Conservation (phyloP, 2,329 filamentous ascomycete species). For the Apiospora koreana region DNA sequence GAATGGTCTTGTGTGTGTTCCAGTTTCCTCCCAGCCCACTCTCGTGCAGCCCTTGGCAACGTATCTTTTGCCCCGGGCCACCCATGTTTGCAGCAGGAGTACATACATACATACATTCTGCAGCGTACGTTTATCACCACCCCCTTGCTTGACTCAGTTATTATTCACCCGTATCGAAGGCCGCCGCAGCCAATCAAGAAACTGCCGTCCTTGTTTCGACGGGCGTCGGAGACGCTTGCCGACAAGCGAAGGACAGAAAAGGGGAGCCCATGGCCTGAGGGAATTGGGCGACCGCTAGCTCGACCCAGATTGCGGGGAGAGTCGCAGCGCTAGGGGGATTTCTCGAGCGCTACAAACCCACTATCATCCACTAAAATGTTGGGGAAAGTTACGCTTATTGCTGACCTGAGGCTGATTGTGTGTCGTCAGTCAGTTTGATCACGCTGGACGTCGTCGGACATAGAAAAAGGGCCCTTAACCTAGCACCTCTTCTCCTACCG, state of each 20-base stretch:
- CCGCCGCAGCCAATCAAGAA: not conserved
- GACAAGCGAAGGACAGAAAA: not conserved
- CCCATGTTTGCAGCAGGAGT: not conserved
- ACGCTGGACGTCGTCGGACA: not conserved
- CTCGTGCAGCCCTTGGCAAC: not conserved
- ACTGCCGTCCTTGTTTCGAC: slow-evolving; percentile 1
- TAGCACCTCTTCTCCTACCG: not conserved
- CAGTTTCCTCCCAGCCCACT: not conserved
- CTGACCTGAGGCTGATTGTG: not conserved
- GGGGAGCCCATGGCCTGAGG: not conserved
- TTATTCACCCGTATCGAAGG: not conserved
- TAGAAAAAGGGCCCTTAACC: not conserved
- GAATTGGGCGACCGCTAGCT: not conserved
- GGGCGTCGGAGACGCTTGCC: not conserved
- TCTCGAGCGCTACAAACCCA: not conserved
- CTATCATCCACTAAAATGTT: not conserved
- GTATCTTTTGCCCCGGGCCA: not conserved
- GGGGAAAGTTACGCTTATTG: slow-evolving; percentile 1
- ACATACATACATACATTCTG: too few species aligned
- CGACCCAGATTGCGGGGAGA: slow-evolving; percentile 2
- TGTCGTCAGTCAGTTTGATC: slow-evolving; percentile 1
- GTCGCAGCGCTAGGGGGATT: not conserved
- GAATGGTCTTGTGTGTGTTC: not conserved
- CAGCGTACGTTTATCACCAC: not conserved
- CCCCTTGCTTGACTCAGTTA: not conserved